A percentile compares a stretch with the other conserved stretches of the same genome.
phyloP scores from a whole-genome alignment of 192 early-diverging fungal genomes.

The Entrophospora sp. region DNA sequence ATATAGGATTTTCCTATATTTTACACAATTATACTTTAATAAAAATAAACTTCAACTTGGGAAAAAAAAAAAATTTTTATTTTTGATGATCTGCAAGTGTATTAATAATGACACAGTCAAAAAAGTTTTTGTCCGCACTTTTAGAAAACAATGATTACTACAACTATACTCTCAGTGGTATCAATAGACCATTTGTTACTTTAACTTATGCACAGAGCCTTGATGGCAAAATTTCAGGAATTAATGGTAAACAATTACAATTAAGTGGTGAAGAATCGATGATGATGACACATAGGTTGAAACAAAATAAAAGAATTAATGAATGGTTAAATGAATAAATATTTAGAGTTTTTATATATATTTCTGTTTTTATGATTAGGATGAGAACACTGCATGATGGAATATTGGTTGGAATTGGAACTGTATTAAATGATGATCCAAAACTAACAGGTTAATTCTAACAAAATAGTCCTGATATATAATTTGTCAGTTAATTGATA shows the following conservation, averaged over 20 bases:
- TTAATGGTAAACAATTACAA: slow-evolving; percentile 45
- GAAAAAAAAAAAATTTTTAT: too few species aligned
- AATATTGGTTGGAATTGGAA: slow-evolving; percentile 82
- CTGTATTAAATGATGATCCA: slow-evolving; percentile 74
- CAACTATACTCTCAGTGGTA: too few species aligned
- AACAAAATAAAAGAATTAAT: neutral
- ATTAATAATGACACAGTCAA: too few species aligned
- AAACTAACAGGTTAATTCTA: slow-evolving; percentile 50
- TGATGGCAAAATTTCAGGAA: slow-evolving; percentile 69
- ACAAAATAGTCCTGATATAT: neutral
- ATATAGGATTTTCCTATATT: too few species aligned
- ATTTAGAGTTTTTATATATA: neutral
- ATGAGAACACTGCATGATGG: slow-evolving; percentile 66
- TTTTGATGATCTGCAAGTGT: too few species aligned
- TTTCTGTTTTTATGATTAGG: slow-evolving; percentile 21
- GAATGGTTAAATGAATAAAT: neutral
- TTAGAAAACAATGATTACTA: too few species aligned
- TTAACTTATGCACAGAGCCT: slow-evolving; percentile 88
- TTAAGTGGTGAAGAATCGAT: slow-evolving; percentile 67
- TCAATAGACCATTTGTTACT: slow-evolving; percentile 50
- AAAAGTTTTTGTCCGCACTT: too few species aligned
- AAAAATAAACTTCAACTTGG: too few species aligned
- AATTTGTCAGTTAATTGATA: neutral
- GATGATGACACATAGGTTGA: slow-evolving; percentile 74
- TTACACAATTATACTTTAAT: too few species aligned